Percentiles rank a stretch among this genome's conserved stretches.
phyloP scores from a whole-genome alignment of 2,329 filamentous ascomycete genomes.

The Camptophora hylomeconis region DNA sequence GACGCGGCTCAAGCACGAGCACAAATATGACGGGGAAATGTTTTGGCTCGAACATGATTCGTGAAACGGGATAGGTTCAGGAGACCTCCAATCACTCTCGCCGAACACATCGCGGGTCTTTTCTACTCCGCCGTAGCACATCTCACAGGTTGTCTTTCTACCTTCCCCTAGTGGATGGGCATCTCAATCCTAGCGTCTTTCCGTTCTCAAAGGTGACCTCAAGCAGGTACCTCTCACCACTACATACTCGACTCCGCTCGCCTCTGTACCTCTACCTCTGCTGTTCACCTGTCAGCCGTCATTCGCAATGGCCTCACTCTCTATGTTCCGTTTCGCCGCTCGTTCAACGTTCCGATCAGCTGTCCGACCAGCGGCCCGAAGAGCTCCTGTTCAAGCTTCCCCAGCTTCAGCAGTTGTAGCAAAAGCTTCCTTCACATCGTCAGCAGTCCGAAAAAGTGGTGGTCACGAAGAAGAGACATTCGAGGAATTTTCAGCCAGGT shows the following conservation, averaged over 20 bases:
- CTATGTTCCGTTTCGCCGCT: slow-evolving; percentile 58
- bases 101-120: background rate
- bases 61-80: slow-evolving; percentile 5
- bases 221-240: slow-evolving; percentile 9
- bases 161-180: too few relatives aligned
- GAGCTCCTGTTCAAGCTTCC: slow-evolving; percentile 15
- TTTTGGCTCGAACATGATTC: slow-evolving; percentile 3
- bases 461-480: slow-evolving; percentile 89
- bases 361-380: slow-evolving; percentile 11
- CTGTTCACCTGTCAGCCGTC: slow-evolving; percentile 1
- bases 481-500: slow-evolving; percentile 98
- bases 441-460: slow-evolving; percentile 42
- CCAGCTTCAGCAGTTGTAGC: slow-evolving; percentile 7
- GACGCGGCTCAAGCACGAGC: too few relatives aligned
- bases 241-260: slow-evolving; percentile 6
- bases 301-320: slow-evolving; percentile 50
- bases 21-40: too few relatives aligned
- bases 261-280: slow-evolving; percentile 4
- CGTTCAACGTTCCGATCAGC: slow-evolving; percentile 38
- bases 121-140: background rate
- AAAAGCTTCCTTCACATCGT: slow-evolving; percentile 28
- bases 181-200: too few relatives aligned
- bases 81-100: slow-evolving; percentile 1
- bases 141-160: too few relatives aligned
- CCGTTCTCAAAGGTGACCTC: too few relatives aligned